phyloP scores from a whole-genome alignment of 805 yeast genomes.

The Martiniozyma abietophila region DNA sequence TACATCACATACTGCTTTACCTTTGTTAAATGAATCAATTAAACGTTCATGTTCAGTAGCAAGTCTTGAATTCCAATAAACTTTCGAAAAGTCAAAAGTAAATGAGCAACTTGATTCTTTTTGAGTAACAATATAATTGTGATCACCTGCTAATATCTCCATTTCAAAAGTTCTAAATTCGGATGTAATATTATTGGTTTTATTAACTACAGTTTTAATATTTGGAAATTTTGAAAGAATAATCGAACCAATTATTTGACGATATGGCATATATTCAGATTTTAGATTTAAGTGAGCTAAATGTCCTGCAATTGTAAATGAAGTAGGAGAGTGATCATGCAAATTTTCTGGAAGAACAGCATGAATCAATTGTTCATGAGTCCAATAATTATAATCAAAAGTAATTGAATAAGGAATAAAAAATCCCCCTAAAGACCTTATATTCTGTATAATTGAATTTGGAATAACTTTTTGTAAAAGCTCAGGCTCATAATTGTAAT shows the following conservation, averaged over 20 bases:
- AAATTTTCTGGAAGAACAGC: constrained; percentile 68
- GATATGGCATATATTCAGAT: constrained; percentile 78
- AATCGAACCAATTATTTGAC: constrained; percentile 76
- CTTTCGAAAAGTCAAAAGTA: constrained; percentile 82
- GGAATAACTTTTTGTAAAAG: constrained; percentile 31
- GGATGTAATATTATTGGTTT: constrained; percentile 77
- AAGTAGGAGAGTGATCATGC: constrained; percentile 71
- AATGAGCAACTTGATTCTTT: constrained; percentile 80
- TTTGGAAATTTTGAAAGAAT: constrained; percentile 79
- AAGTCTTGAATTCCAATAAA: constrained; percentile 94
- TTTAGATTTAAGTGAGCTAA: constrained; percentile 86
- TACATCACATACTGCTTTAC: constrained; percentile 83
- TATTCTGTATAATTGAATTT: constrained; percentile 28
- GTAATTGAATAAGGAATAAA: constrained; percentile 44
- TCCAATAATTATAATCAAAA: constrained; percentile 76
- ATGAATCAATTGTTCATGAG: constrained; percentile 73
- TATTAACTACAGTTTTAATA: constrained; percentile 84
- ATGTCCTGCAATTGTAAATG: constrained; percentile 91
- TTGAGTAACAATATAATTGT: constrained; percentile 71
- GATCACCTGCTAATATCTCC: constrained; percentile 87
- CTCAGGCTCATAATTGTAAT: constrained; percentile 7
- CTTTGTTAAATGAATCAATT: constrained; percentile 46
- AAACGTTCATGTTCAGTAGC: constrained; percentile 90
- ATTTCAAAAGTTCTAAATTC: constrained; percentile 86
- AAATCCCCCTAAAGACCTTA: constrained; percentile 33